Evolutionary conservation across 495 filamentous ascomycete genomes (phyloP), one percentile per base, ranked within the genome.

Genomic region (Penicillium canariense): DNA sequence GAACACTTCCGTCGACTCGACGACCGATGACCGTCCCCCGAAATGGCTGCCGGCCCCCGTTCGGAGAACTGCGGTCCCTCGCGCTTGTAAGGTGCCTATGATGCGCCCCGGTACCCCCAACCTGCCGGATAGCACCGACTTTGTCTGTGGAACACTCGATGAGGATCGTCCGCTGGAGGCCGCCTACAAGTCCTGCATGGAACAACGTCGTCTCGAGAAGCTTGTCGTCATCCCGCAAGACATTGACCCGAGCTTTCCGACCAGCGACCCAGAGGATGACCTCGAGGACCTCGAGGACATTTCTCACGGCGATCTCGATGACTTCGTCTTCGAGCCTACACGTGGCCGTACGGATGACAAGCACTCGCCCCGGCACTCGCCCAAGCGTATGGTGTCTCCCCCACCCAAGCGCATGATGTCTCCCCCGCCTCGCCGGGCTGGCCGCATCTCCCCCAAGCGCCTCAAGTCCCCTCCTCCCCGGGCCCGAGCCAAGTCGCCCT

Each of bases 231-330:
- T 90, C 23, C 91, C 94, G 36, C 94, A 97, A 59, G 95, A 98
- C 60, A 97, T 98, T 55, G 94, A 98, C 64, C 94, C 94, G 9
- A 96, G 90, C 67, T 97, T 97, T 65, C 94, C 94, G 0, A 90
- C 90, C 7, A 96, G 91, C 1, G 94, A 97, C 56, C 87, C 86
- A 0, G 93, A 96, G 56, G 87, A 46, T 31, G 43, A 94, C 53
- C 81, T 91, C 8, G 83, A 88, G 22, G 87, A 92, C 52, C 82
- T 89, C 12, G 79, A 89, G 22, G 73, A 78, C n/a, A 76, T 82
- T 34, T 70, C 74, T 11, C 74, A 81, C 40, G 78, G 82, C 9
- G 78, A 77, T 34, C 69, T 69, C 11, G 74, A 80, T 25, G 63
- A 60, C n/a, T 54, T 63, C 22, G 45, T 63, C 25, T 52, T 69